Evolutionary conservation across 2,329 filamentous ascomycete genomes (phyloP), one percentile per base, ranked within the genome.

Genomic region (Aureobasidium namibiae): DNA sequence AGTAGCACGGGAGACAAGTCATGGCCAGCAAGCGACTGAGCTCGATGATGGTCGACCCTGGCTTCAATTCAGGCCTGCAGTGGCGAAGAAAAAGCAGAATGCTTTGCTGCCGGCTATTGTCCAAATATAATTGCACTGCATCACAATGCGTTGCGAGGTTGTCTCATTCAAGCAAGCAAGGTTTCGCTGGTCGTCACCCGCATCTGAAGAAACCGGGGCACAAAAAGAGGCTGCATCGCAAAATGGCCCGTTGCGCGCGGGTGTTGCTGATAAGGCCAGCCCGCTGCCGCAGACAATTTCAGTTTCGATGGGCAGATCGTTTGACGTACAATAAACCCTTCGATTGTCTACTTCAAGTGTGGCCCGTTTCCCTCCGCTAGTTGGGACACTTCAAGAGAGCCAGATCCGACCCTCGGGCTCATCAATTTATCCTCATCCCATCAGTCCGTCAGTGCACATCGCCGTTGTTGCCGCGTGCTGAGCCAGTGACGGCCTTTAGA

Each of bases 281-380:
- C 46, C 44, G 56, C 39, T 56, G 21, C 29, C 21, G 39, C 52
- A 34, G 23, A 21, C 42, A 42, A 41, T 48, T 45, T 48, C 29
- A 56, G 53, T 61, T 61, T 61, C 52, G 59, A 60, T 63, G 61
- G 56, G 60, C 42, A 59, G 49, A 63, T 61, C 59, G 56, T 46
- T 63, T 63, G 61, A 63, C 61, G 61, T 63, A 63, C 53, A 48
- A 53, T 29, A 60, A 63, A 63, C 49, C 38, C 45, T 54, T 49
- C 49, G 36, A 45, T 45, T 45, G 21, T 45, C 18, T n/a, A 36
- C 36, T 36, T 42, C 31, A 39, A 57, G 52, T 52, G 48, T 45
- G 52, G 39, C 56, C 61, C 61, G 61, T 61, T 61, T 48, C 41
- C 54, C 46, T 59, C 61, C 61, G 61, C 44, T 49, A 60, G 56